Percentiles rank a stretch among this genome's conserved stretches.
Evolutionary conservation across 1,139 yeast species (phyloP).

Genomic region (Arxiozyma slooffiae): DNA sequence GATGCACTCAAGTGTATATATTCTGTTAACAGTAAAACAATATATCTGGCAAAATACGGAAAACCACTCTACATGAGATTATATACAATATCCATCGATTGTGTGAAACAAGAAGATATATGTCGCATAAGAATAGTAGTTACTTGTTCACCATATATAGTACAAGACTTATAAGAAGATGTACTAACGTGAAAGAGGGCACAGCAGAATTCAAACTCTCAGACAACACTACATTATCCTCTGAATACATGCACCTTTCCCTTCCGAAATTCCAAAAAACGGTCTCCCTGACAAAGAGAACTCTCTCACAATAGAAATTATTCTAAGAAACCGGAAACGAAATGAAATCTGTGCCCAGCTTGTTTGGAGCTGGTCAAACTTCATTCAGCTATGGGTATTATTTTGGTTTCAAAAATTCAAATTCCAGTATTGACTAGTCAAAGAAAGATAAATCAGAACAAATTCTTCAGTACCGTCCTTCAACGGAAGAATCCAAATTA

Average conservation of each 20-base stretch:
- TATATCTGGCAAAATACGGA: neutral
- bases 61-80: no score
- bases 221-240: slow-evolving; percentile 27
- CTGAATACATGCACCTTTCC: slow-evolving; percentile 29
- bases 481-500: slow-evolving; percentile 20
- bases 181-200: slow-evolving; percentile 32
- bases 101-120: neutral
- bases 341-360: slow-evolving; percentile 52
- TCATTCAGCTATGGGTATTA: slow-evolving; percentile 34
- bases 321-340: slow-evolving; percentile 74
- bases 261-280: slow-evolving; percentile 3
- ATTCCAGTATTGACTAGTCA: slow-evolving; percentile 31
- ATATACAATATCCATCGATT: neutral
- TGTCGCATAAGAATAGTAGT: no score
- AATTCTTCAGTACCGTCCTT: slow-evolving; percentile 5
- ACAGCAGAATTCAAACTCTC: slow-evolving; percentile 32
- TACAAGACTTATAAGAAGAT: slow-evolving; percentile 8
- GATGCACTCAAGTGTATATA: no score
- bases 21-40: neutral
- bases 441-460: slow-evolving; percentile 2
- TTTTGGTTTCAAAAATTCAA: slow-evolving; percentile 21
- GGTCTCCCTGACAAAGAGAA: slow-evolving; percentile 6
- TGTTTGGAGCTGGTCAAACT: slow-evolving; percentile 32
- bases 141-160: neutral
- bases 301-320: slow-evolving; percentile 30